A percentile compares a stretch with the other conserved stretches of the same genome.
Conservation (phyloP, 2,329 filamentous ascomycete species). For the Aureobasidium zeae region DNA sequence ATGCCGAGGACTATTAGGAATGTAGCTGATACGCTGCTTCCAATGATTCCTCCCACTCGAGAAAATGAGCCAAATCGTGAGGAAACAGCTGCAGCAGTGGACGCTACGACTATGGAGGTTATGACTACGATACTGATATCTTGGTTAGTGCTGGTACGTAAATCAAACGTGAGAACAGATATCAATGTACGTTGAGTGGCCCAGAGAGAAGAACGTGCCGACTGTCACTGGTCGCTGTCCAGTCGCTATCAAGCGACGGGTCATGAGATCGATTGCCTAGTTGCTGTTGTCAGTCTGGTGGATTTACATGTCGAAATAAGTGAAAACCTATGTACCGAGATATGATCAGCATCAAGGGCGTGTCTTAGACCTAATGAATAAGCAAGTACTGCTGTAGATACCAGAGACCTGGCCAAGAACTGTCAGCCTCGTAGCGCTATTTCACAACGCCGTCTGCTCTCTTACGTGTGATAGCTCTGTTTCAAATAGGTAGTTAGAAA, state of each 20-base stretch:
- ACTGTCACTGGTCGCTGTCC: conserved; percentile 84
- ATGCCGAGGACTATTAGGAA: conserved; percentile 75
- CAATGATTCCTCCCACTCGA: conserved; percentile 76
- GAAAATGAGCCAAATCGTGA: conserved; percentile 73
- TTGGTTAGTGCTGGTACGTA: too few species aligned
- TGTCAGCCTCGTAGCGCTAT: conserved; percentile 12
- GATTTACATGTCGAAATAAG: too few species aligned
- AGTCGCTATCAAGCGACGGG: conserved; percentile 73
- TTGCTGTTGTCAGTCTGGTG: conserved; percentile 4
- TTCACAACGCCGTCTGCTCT: not conserved
- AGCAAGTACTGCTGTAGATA: conserved; percentile 72
- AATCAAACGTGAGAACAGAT: too few species aligned
- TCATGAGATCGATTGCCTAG: conserved; percentile 86
- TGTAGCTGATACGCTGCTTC: conserved; percentile 73
- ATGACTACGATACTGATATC: conserved; percentile 67
- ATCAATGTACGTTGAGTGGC: conserved; percentile 62
- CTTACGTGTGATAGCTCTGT: conserved; percentile 14
- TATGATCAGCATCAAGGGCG: conserved; percentile 96
- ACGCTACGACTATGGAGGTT: conserved; percentile 85
- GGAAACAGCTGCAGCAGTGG: conserved; percentile 74
- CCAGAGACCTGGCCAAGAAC: conserved; percentile 45
- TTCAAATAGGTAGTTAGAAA: not conserved
- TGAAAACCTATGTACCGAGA: conserved; percentile 47
- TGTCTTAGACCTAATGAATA: conserved; percentile 87
- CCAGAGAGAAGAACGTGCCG: conserved; percentile 87